Base-by-base conservation (phyloP, 2,329 filamentous ascomycete genomes). In the Diplocarpon rosae region DNA sequence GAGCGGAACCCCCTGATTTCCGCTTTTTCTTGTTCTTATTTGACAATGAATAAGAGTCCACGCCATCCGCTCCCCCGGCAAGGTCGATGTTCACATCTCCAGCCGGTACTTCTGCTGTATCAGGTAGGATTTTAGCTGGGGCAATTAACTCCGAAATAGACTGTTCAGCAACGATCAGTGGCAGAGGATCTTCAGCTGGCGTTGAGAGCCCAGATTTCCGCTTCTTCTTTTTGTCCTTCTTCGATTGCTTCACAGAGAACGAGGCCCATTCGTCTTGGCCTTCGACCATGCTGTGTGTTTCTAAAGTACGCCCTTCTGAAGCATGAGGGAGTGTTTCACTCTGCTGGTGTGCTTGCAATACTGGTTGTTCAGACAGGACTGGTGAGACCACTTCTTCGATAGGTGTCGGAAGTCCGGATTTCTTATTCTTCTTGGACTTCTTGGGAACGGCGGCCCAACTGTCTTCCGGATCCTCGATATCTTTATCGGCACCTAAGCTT, bases 361-460 rank as follows among this genome's bases (percentile, higher is more conserved):
- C 5, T 30, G 27, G 14, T 13, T 42, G 29, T 47, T 50, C 17
- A 27, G 44, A 10, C 12, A 12, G 14, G 14, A 5, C 14, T 52
- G 44, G 36, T 49, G 50, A 31, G 51, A 32, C 45, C 31, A 32
- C 10, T 17, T 40, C 38, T 32, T 40, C 38, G 14, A 32, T 27
- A 11, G 40, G 31, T 36, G 31, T 43, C 13, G 40, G 29, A 6
- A 30, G 5, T 9, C 40, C 32, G 2, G 24, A 30, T 31, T 39
- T 39, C 14, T 30, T 28, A 10, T 39, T 39, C 37, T 52, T 50
- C 39, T 55, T 51, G 34, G 37, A 43, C 39, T 51, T 47, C 24
- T 53, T 53, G 27, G 46, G 30, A 20, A 44, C 15, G 10, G 30
- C 37, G 14, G 31, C 32, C 47, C 42, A 48, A 17, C 47, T 45